Evolutionary conservation across 257 asterid genomes (phyloP).

Genomic region (Solanum rostratum): DNA sequence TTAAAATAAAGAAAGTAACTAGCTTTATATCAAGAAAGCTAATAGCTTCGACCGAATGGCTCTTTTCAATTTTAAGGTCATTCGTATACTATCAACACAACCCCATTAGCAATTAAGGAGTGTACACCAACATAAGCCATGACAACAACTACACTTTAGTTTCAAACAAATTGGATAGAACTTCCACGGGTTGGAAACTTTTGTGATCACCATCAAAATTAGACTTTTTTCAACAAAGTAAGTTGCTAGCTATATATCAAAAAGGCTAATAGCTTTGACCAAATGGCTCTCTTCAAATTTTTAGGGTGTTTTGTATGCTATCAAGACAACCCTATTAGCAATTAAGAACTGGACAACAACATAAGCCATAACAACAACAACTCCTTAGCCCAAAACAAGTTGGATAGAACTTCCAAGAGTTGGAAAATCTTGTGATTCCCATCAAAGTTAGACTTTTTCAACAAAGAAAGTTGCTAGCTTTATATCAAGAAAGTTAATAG

Average conservation of each 20-base stretch:
- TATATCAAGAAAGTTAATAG: not conserved
- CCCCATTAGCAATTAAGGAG: not conserved
- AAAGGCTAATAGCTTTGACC: not conserved
- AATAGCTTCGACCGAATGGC: not conserved
- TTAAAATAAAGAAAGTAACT: not conserved
- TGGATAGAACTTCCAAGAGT: not conserved
- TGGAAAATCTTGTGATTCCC: not conserved
- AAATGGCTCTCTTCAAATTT: not conserved
- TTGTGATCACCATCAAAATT: not conserved
- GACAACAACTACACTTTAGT: not conserved
- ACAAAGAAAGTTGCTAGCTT: not conserved
- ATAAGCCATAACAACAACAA: not conserved
- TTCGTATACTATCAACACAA: not conserved
- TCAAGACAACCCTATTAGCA: not conserved
- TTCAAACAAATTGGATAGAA: not conserved
- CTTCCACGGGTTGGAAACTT: not conserved
- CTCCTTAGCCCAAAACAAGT: not conserved
- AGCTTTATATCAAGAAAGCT: not conserved
- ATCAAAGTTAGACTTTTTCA: not conserved
- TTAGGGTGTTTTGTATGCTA: not conserved
- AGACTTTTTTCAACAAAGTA: not conserved
- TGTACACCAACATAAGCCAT: not conserved
- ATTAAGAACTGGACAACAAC: not conserved
- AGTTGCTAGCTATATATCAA: not conserved
- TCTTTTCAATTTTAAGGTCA: not conserved